Base-by-base conservation (phyloP, 2,329 filamentous ascomycete species). In the Didymella sp. region DNA sequence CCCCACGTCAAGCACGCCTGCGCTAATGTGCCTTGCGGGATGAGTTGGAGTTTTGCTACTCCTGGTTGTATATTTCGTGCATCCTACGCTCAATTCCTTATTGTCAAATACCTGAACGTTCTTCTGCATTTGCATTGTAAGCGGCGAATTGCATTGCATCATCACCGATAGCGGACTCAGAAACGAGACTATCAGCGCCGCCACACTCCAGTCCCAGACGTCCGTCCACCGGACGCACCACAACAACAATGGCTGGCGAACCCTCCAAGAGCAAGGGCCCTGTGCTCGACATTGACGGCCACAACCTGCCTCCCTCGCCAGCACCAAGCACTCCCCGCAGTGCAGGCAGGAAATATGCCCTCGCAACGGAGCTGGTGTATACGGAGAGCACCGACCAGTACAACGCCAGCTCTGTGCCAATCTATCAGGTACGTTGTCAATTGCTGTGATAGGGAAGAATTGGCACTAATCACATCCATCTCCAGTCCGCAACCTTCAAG, bases 341-440 rank as follows among this genome's bases (percentile, higher is more conserved):
- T 73, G 45, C 49, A 38, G 92, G 92, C 62, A 87, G 89, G 65
- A 91, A 92, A 67, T 99, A 98, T 79, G 92, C 93, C 42, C 86
- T 99, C 59, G 94, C 94, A 56, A 99, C 95, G 4, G 95, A 99
- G 79, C 82, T 99, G 61, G 95, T 99, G 59, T 98, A 94, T 77
- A 98, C 94, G 48, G 95, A 99, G 70, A 88, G 89, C 75, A 95
- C 89, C 78, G 95, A 99, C 78, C 95, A 99, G 81, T 97, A 98
- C 82, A 96, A 96, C 73, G 87, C 95, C 56, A 96, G 92, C 68
- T 98, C 93, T 77, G 89, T 96, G 69, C 95, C 95, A 51, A 98
- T 99, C 73, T 99, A 99, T 78, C 95, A 96, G 80, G 84, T 86
- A 72, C 8, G 21, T 11, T 11, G 6, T 9, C 48, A 49, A 28